Percentiles rank a stretch among this genome's conserved stretches.
phyloP scores from a whole-genome alignment of 495 filamentous ascomycete species.

The Geoglossum glabrum region DNA sequence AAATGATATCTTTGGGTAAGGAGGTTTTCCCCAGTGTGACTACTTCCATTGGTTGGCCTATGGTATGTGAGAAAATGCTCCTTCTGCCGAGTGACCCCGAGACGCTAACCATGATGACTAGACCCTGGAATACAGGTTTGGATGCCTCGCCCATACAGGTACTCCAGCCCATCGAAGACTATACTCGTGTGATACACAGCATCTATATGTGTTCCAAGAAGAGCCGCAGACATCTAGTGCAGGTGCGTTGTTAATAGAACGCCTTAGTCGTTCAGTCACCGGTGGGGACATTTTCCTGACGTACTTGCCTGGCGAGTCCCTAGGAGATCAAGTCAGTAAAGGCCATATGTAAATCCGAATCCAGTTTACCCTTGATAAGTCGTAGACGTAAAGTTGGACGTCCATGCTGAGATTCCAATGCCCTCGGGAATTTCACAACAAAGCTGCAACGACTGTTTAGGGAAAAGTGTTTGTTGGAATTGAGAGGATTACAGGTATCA shows the following conservation, averaged over 20 bases:
- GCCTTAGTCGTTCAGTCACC: constrained; percentile 9
- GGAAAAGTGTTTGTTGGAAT: neutral
- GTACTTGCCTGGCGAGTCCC: constrained; percentile 24
- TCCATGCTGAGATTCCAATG: neutral
- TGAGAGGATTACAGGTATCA: neutral
- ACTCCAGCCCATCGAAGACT: constrained; percentile 57
- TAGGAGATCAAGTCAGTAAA: constrained; percentile 10
- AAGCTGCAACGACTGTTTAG: no score
- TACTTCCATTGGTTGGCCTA: constrained; percentile 61
- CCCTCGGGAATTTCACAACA: neutral
- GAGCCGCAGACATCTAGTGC: constrained; percentile 11
- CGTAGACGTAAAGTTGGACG: constrained; percentile 50
- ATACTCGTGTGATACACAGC: constrained; percentile 86
- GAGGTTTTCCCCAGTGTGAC: constrained; percentile 5
- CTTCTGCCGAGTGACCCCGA: constrained; percentile 52
- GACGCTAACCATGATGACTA: constrained; percentile 70
- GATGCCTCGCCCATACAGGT: constrained; percentile 57
- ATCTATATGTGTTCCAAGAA: constrained; percentile 51
- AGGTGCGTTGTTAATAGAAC: constrained; percentile 6
- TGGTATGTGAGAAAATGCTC: constrained; percentile 16
- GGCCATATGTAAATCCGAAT: neutral
- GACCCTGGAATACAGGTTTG: constrained; percentile 58
- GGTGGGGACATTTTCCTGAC: constrained; percentile 1
- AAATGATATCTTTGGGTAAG: constrained; percentile 22
- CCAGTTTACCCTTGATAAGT: constrained; percentile 51